phyloP scores from a whole-genome alignment of 345 rosid genomes.

The Barbarea vulgaris region DNA sequence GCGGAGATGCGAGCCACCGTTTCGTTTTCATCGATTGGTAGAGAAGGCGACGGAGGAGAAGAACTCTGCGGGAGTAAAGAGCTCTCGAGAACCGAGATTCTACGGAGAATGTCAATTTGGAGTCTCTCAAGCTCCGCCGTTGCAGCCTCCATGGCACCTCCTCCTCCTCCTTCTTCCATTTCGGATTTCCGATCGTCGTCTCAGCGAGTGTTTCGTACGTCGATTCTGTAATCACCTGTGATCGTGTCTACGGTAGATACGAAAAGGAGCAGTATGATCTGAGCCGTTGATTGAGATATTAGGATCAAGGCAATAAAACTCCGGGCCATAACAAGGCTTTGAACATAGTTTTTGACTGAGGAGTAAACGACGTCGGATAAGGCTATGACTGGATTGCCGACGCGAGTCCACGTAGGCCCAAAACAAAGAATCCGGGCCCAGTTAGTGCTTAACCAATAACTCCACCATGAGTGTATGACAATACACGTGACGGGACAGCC shows the following conservation, averaged over 20 bases:
- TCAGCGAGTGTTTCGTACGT: not conserved
- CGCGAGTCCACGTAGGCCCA: conserved; percentile 22
- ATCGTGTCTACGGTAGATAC: not conserved
- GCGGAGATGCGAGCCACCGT: conserved; percentile 66
- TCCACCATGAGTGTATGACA: conserved; percentile 4
- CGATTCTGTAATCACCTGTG: conserved; percentile 9
- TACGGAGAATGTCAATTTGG: conserved; percentile 55
- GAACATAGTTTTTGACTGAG: not conserved
- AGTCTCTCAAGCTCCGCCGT: conserved; percentile 60
- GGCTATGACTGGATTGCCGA: not conserved
- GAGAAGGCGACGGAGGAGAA: conserved; percentile 22
- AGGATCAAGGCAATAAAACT: not conserved
- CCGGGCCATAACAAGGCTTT: not conserved
- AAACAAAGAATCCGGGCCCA: not conserved
- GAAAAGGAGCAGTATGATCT: not conserved
- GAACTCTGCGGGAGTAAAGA: conserved; percentile 41
- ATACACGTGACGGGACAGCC: conserved; percentile 29
- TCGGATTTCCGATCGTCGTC: conserved; percentile 1
- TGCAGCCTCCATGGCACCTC: conserved; percentile 48
- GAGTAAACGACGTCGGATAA: not conserved
- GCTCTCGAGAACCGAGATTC: conserved; percentile 57
- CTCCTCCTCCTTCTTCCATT: conserved; percentile 13
- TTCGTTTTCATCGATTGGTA: conserved; percentile 30
- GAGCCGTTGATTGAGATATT: conserved; percentile 17
- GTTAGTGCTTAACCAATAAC: conserved; percentile 12